A percentile compares a stretch with the other conserved stretches of the same genome.
Evolutionary conservation across 108 stramenopile genomes (phyloP).

Genomic region (Cylindrotheca closterium): DNA sequence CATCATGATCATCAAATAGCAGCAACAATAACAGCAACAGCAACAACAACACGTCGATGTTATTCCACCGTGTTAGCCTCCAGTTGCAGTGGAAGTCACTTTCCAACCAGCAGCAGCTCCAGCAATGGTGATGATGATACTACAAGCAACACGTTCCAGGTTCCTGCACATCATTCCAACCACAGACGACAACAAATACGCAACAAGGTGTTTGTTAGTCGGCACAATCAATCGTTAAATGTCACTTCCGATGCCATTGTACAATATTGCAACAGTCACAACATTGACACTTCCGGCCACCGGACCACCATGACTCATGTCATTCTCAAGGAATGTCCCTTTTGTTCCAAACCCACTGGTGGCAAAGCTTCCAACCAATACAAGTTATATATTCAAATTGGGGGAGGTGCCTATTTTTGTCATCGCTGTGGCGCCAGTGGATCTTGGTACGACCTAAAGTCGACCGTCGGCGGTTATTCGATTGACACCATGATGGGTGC

Average conservation of each 20-base stretch:
- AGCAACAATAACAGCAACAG: conserved; percentile 1
- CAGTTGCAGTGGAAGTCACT: too few relatives aligned
- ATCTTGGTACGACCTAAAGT: conserved; percentile 92
- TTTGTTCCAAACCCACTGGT: conserved; percentile 77
- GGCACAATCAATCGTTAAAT: conserved; percentile 65
- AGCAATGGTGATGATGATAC: too few relatives aligned
- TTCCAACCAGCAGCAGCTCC: too few relatives aligned
- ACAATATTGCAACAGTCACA: conserved; percentile 39
- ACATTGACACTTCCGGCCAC: conserved; percentile 25
- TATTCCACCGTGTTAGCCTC: too few relatives aligned
- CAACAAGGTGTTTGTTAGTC: conserved; percentile 63
- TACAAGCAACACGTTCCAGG: too few relatives aligned
- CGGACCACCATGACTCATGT: conserved; percentile 66
- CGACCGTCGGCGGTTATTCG: conserved; percentile 44
- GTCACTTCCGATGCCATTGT: conserved; percentile 50
- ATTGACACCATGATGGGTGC: background rate
- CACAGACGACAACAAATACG: background rate
- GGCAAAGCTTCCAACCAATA: conserved; percentile 59
- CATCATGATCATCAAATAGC: background rate
- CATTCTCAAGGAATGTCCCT: conserved; percentile 71
- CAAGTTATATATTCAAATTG: conserved; percentile 68
- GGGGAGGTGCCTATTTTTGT: conserved; percentile 90
- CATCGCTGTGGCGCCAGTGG: conserved; percentile 90
- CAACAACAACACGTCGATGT: background rate
- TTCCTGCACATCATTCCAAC: too few relatives aligned